phyloP scores from a whole-genome alignment of 2,329 filamentous ascomycete species.

The Penicillium decumbens region DNA sequence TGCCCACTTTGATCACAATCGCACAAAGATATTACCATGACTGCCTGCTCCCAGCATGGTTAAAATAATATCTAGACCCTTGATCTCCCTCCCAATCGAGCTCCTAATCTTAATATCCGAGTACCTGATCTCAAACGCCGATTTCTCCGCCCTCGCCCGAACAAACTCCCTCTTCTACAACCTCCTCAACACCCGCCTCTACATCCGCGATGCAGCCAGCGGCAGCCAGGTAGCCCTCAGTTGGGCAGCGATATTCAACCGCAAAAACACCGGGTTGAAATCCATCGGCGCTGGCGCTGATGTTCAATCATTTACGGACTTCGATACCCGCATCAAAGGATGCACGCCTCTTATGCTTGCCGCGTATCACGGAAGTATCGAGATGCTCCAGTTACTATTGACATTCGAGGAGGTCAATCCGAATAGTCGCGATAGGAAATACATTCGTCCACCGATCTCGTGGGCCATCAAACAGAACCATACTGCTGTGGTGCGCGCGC shows the following conservation, averaged over 20 bases:
- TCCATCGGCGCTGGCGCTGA: conserved; percentile 17
- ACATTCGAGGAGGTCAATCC: conserved; percentile 14
- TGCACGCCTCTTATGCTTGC: conserved; percentile 19
- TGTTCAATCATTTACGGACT: conserved; percentile 10
- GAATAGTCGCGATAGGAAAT: conserved; percentile 16
- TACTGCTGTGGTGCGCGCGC: conserved; percentile 8
- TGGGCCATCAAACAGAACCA: conserved; percentile 19
- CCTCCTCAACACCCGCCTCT: conserved; percentile 17
- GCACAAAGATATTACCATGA: background rate
- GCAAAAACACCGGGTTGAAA: conserved; percentile 6
- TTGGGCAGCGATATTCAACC: conserved; percentile 19
- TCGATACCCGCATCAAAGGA: conserved; percentile 11
- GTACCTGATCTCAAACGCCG: background rate
- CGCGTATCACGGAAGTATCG: conserved; percentile 11
- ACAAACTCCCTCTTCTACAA: conserved; percentile 11
- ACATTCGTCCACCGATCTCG: conserved; percentile 18
- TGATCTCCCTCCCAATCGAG: background rate
- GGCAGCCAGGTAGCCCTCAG: conserved; percentile 11
- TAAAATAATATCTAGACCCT: background rate
- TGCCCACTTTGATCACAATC: background rate
- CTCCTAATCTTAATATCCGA: background rate
- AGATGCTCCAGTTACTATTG: conserved; percentile 12
- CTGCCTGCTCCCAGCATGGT: background rate
- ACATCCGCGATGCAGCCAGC: conserved; percentile 11
- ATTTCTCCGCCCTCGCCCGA: conserved; percentile 10